Base-by-base conservation (phyloP, 805 yeast genomes). In the Schwanniomyces vanrijiae region DNA sequence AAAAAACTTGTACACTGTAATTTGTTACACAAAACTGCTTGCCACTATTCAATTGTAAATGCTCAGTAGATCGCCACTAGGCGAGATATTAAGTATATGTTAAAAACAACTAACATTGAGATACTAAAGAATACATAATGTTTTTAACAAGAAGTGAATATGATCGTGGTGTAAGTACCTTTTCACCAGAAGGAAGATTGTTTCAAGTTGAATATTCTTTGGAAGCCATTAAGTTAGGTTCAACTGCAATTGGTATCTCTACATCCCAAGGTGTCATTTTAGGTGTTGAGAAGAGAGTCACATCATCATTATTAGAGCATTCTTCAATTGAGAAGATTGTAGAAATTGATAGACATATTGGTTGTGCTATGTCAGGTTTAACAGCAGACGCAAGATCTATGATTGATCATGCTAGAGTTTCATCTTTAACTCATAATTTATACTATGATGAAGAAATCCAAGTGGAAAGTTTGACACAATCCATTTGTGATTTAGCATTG, bases 91-190 rank as follows among this genome's bases (percentile, higher is more conserved):
- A 20, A 11, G 25, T 37, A 37, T 19, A 37, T 14, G 18, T 21
- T 13, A 37, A 13, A 20, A 20, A n/a, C n/a, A 37, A 21, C 4
- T 4, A 31, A 31, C 20, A 14, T 31, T 31, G 35, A 31, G 10
- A 26, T 22, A 16, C 33, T 46, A n/a, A 19, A 19, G 22, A 37
- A 37, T 37, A 11, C 3, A 47, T 46, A 45, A 94, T 94, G 99
- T 94, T 94, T 72, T 80, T 94, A 56, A 94, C 99, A n/a, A 87
- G 99, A 84, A 88, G 96, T 73, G 99, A 94, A 77, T 94, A 94
- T 69, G 99, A 94, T 66, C 87, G 99, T 69, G 99, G 99, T 53
- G 99, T 94, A 42, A 87, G 95, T 62, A 95, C 99, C 7, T 94
- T 95, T 68, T 91, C 98, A 1, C 99, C 99, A 21, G 99, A 95